Percentiles rank a stretch among this genome's conserved stretches.
Conservation (phyloP, 176 grass and related monocot genomes). For the Raddia distichophylla region DNA sequence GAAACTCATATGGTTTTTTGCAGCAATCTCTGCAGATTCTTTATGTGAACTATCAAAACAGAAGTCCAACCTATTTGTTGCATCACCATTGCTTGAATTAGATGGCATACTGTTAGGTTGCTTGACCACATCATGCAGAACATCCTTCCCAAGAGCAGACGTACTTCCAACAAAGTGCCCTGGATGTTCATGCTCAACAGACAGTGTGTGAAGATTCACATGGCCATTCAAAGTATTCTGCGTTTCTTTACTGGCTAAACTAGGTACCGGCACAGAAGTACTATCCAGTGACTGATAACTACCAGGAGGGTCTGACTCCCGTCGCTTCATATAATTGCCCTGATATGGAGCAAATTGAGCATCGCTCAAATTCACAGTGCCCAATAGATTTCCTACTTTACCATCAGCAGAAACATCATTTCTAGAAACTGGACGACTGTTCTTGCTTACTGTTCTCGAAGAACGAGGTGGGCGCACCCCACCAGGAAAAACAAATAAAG, state of each 20-base stretch:
- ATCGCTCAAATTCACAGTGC: slow-evolving; percentile 11
- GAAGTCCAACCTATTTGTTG: slow-evolving; percentile 18
- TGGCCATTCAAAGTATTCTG: slow-evolving; percentile 37
- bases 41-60: slow-evolving; percentile 40
- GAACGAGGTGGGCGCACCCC: slow-evolving; percentile 64
- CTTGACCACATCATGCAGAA: slow-evolving; percentile 1
- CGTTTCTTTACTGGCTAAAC: slow-evolving; percentile 32
- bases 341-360: slow-evolving; percentile 37
- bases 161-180: slow-evolving; percentile 27
- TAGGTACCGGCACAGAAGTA: slow-evolving; percentile 18
- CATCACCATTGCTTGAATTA: slow-evolving; percentile 37
- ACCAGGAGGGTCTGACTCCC: slow-evolving; percentile 29
- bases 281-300: slow-evolving; percentile 27
- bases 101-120: slow-evolving; percentile 31
- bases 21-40: slow-evolving; percentile 50
- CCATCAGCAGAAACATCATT: slow-evolving; percentile 47
- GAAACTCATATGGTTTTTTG: slow-evolving; percentile 46
- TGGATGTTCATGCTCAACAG: slow-evolving; percentile 32
- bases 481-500: slow-evolving; percentile 80
- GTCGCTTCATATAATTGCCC: slow-evolving; percentile 28
- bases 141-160: slow-evolving; percentile 17
- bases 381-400: slow-evolving; percentile 41
- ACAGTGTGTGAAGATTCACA: slow-evolving; percentile 37
- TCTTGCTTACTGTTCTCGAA: slow-evolving; percentile 42
- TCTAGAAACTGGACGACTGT: slow-evolving; percentile 36